These are phyloP conservation scores for Geotrichum australiense DNA, from an alignment of 1,139 yeast genomes.

Conservation along the genomic window DNA sequence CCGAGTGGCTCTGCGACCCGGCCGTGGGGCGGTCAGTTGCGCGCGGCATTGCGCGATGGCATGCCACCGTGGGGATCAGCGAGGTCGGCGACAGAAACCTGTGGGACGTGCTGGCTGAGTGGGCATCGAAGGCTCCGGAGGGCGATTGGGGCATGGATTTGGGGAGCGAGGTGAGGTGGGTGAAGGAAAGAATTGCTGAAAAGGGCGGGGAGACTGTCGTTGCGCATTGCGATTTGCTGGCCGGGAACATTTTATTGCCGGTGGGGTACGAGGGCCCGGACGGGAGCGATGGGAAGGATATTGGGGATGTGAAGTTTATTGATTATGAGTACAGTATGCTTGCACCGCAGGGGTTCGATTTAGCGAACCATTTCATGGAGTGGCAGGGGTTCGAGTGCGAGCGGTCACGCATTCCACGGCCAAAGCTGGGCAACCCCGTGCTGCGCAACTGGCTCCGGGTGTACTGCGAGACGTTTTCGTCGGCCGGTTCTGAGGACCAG, in stretches of 20 bases:
- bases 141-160: slow-evolving; percentile 29
- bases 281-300: background rate
- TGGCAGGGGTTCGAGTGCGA: slow-evolving; percentile 84
- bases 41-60: slow-evolving; percentile 68
- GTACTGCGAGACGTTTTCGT: background rate
- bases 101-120: slow-evolving; percentile 55
- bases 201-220: slow-evolving; percentile 49
- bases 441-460: slow-evolving; percentile 53
- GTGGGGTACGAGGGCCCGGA: slow-evolving; percentile 28
- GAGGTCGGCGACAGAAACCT: slow-evolving; percentile 33
- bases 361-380: slow-evolving; percentile 80
- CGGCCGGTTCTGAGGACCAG: background rate
- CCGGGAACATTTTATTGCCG: slow-evolving; percentile 67
- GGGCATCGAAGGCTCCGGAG: slow-evolving; percentile 55
- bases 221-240: slow-evolving; percentile 64
- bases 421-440: slow-evolving; percentile 39
- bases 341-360: slow-evolving; percentile 75
- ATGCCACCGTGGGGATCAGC: slow-evolving; percentile 45
- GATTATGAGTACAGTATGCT: slow-evolving; percentile 79
- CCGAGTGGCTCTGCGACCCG: slow-evolving; percentile 46
- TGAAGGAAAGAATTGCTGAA: slow-evolving; percentile 37
- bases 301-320: slow-evolving; percentile 47
- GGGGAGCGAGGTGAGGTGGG: slow-evolving; percentile 54
- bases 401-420: slow-evolving; percentile 51
- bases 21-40: slow-evolving; percentile 54